A percentile compares a stretch with the other conserved stretches of the same genome.
Conservation (phyloP, 768 basidiomycete species). For the Lentinus tigrinus region DNA sequence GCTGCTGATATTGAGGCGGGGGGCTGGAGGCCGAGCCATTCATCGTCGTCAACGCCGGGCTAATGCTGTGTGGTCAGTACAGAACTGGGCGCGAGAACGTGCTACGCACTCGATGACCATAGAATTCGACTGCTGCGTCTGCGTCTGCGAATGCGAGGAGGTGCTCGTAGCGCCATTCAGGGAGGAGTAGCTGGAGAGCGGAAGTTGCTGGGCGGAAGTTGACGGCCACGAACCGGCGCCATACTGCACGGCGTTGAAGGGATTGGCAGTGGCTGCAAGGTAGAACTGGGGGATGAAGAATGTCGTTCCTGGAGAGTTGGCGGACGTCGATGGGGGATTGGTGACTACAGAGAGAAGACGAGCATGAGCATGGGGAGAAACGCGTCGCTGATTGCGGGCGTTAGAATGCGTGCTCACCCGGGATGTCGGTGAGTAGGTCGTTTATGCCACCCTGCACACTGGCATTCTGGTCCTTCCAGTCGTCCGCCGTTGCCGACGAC, state of each 20-base stretch:
- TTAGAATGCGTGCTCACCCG: slow-evolving; percentile 37
- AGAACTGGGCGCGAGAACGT: neutral
- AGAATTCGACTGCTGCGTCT: slow-evolving; percentile 44
- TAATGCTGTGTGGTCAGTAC: slow-evolving; percentile 26
- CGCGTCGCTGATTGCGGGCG: slow-evolving; percentile 18
- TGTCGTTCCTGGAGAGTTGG: slow-evolving; percentile 40
- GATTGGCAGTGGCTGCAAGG: slow-evolving; percentile 41
- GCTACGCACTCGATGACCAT: slow-evolving; percentile 72
- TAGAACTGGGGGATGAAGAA: slow-evolving; percentile 34
- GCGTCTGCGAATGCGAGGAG: slow-evolving; percentile 29
- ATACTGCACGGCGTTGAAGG: slow-evolving; percentile 56
- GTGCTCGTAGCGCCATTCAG: slow-evolving; percentile 71
- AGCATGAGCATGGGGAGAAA: slow-evolving; percentile 9
- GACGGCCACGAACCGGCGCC: slow-evolving; percentile 45
- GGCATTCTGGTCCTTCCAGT: slow-evolving; percentile 32
- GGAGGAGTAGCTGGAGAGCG: slow-evolving; percentile 74
- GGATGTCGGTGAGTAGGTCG: slow-evolving; percentile 44
- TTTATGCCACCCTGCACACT: slow-evolving; percentile 36
- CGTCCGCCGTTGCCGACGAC: slow-evolving; percentile 19
- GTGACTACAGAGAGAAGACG: slow-evolving; percentile 7
- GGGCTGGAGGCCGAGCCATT: slow-evolving; percentile 45
- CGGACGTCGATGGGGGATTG: slow-evolving; percentile 39
- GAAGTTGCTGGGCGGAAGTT: slow-evolving; percentile 42
- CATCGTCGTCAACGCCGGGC: slow-evolving; percentile 60
- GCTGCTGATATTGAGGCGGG: slow-evolving; percentile 44